Percentiles rank a stretch among this genome's conserved stretches.
These are phyloP conservation scores for Blastobotrys americana DNA, from an alignment of 805 yeast species.

Conservation along the genomic window DNA sequence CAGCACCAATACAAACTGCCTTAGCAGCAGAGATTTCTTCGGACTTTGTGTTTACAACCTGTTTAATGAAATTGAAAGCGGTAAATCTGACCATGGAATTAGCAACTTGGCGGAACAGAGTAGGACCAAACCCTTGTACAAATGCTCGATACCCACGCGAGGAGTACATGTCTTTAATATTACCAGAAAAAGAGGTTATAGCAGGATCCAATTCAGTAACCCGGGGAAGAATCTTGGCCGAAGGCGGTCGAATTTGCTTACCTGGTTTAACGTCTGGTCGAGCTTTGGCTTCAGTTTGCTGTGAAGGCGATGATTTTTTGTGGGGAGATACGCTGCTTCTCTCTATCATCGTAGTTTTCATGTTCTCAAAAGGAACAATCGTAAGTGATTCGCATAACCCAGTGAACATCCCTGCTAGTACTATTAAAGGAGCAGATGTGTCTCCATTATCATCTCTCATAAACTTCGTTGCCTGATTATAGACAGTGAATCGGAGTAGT, in stretches of 20 bases:
- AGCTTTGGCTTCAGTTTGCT: neutral
- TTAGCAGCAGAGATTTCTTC: conserved; percentile 26
- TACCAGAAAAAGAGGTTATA: conserved; percentile 19
- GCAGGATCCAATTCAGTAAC: conserved; percentile 21
- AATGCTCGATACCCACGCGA: conserved; percentile 73
- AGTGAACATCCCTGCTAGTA: conserved; percentile 76
- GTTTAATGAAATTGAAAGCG: conserved; percentile 70
- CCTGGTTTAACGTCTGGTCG: neutral
- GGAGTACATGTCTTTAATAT: conserved; percentile 50
- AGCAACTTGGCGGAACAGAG: conserved; percentile 69
- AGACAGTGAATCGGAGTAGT: conserved; percentile 61
- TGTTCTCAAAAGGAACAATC: conserved; percentile 80
- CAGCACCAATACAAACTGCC: conserved; percentile 42
- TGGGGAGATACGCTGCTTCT: conserved; percentile 10
- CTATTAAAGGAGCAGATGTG: conserved; percentile 70
- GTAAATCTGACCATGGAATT: conserved; percentile 81
- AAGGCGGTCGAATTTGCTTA: neutral
- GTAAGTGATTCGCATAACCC: conserved; percentile 70
- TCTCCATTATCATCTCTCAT: conserved; percentile 53
- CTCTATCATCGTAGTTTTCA: conserved; percentile 25
- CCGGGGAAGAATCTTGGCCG: conserved; percentile 1
- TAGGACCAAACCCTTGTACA: conserved; percentile 76
- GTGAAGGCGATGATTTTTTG: conserved; percentile 1
- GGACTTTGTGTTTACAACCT: conserved; percentile 35
- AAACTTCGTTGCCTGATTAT: conserved; percentile 65